Evolutionary conservation across 2,329 filamentous ascomycete genomes (phyloP).

Genomic region (Epichloe elymi): DNA sequence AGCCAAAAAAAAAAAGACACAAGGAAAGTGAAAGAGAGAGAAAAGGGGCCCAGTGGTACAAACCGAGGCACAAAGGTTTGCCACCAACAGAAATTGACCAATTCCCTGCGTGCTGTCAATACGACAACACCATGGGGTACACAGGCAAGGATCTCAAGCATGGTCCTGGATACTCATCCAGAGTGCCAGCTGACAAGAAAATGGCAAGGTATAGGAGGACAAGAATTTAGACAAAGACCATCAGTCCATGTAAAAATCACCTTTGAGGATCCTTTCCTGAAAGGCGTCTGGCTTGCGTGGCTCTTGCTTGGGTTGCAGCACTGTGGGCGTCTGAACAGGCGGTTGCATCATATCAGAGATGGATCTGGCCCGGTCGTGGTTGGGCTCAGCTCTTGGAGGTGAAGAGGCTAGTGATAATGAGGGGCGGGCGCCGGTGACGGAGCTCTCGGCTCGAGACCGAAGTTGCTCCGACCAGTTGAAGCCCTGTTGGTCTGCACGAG

Average conservation of each 20-base stretch:
- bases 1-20: not conserved
- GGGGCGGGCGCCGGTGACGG: constrained; percentile 41
- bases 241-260: constrained; percentile 96
- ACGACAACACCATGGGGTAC: not conserved
- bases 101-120: not conserved
- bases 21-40: not conserved
- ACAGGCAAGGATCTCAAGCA: not conserved
- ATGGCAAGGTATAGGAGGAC: not conserved
- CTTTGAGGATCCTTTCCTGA: constrained; percentile 93
- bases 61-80: not conserved
- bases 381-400: constrained; percentile 21
- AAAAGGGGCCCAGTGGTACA: not conserved
- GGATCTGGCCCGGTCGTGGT: constrained; percentile 57
- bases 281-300: constrained; percentile 77
- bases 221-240: not conserved
- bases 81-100: not conserved
- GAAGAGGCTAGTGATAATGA: constrained; percentile 44
- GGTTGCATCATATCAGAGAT: constrained; percentile 50
- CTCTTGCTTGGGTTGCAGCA: constrained; percentile 32
- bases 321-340: constrained; percentile 34
- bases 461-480: constrained; percentile 98
- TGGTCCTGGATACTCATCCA: not conserved
- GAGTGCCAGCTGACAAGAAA: not conserved
- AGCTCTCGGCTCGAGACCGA: constrained; percentile 80
- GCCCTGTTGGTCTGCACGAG: constrained; percentile 64